A percentile compares a stretch with the other conserved stretches of the same genome.
These are phyloP conservation scores for Fusarium marasasianum DNA, from an alignment of 2,329 filamentous ascomycete genomes.

Conservation along the genomic window DNA sequence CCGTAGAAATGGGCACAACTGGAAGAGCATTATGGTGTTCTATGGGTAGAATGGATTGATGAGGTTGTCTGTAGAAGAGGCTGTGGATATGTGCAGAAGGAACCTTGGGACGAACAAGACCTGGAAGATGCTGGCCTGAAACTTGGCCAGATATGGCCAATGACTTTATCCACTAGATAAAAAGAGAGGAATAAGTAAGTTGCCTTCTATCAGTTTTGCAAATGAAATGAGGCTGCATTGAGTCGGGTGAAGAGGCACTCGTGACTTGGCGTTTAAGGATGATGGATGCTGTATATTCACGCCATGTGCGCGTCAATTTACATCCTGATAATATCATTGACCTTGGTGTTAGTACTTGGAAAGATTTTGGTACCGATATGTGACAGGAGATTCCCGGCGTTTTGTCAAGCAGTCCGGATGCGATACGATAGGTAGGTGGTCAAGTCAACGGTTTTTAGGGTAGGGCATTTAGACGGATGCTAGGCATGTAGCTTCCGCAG, in stretches of 20 bases:
- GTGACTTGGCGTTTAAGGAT: neutral
- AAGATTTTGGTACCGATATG: neutral
- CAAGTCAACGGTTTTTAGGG: neutral
- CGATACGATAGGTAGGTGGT: neutral
- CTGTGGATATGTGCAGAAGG: neutral
- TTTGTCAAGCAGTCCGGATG: neutral
- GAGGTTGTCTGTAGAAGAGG: neutral
- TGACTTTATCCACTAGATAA: neutral
- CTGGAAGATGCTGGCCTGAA: neutral
- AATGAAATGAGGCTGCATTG: neutral
- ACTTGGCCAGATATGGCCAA: neutral
- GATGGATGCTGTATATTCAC: neutral
- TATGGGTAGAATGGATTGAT: neutral
- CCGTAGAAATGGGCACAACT: no score
- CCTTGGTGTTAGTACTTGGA: neutral
- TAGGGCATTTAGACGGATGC: neutral
- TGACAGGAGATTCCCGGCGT: neutral
- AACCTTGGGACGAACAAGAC: neutral
- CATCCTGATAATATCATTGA: neutral
- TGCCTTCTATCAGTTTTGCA: no score
- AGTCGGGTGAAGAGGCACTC: neutral
- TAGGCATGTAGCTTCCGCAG: neutral
- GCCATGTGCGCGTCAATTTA: neutral
- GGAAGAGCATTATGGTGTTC: neutral
- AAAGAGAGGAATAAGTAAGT: neutral